Evolutionary conservation across 2,329 filamentous ascomycete genomes (phyloP), one percentile per base, ranked within the genome.

Genomic region (Amesomyces nigricolor): DNA sequence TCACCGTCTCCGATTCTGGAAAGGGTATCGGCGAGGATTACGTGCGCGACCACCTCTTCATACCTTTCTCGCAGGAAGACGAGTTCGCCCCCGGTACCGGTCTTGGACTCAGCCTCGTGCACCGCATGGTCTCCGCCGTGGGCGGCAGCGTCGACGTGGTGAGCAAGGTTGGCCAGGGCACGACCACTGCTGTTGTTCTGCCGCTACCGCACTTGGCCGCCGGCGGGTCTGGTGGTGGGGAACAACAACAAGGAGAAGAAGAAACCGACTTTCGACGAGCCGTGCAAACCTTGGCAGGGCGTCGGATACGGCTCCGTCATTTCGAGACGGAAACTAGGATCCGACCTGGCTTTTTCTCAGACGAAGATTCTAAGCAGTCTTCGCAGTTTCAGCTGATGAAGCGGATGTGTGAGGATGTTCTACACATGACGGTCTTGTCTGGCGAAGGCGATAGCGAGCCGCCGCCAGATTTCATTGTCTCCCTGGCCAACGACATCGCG

Each of bases 11-110:
- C 0, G 86, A 89, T 60, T 83, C 84, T 0, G 86, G 86, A 1
- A 78, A 77, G 47, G 86, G 86, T 1, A 88, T 88, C 22, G 78
- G 78, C 0, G 72, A 80, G 11, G 80, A 85, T 7, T 88, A 83
- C 60, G 68, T 87, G 7, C 72, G 77, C 16, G 76, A 80, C 8
- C 75, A 78, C 10, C 67, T 87, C 0, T 88, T 83, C 63, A 80
- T 76, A 0, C 81, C 83, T 0, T 87, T 87, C 58, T 68, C 75
- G 0, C 85, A 88, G 59, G 85, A 88, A 62, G 77, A 86, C 45
- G 69, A 74, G 0, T 67, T 88, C 0, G 74, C 78, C 0, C 76
- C 79, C 0, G 85, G 85, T 0, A 80, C 81, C 0, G 85, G 85
- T 0, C 71, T 88, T 0, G 86, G 86, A 0, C 67, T 89, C 26